phyloP scores from a whole-genome alignment of 1,139 yeast genomes.

The Pichia sp. region DNA sequence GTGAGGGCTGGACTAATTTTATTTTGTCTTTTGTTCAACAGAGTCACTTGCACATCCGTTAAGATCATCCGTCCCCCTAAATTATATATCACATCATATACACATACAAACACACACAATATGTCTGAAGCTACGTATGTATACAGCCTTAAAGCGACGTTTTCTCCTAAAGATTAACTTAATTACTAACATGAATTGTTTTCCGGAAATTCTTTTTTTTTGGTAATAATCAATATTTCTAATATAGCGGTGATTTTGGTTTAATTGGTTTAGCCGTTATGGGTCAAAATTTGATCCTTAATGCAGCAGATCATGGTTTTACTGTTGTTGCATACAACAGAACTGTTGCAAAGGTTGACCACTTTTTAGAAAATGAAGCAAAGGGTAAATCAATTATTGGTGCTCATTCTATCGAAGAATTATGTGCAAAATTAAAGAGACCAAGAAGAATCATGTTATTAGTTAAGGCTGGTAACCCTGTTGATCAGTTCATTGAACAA shows the following conservation, averaged over 20 bases:
- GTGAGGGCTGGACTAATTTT: no score
- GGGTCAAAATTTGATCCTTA: constrained; percentile 98
- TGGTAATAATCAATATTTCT: background rate
- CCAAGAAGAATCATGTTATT: constrained; percentile 93
- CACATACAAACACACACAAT: background rate
- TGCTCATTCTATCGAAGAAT: constrained; percentile 87
- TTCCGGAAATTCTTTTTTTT: no score
- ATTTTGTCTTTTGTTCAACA: no score
- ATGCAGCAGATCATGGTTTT: constrained; percentile 97
- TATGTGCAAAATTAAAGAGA: constrained; percentile 83
- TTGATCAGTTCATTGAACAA: constrained; percentile 84
- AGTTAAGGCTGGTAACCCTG: constrained; percentile 96
- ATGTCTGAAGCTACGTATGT: constrained; percentile 16
- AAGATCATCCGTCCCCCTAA: no score
- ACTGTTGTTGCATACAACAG: constrained; percentile 98
- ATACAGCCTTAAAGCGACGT: background rate
- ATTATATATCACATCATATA: background rate
- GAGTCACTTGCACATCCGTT: no score
- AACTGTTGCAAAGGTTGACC: constrained; percentile 92
- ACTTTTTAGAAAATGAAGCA: constrained; percentile 89
- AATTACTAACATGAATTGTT: background rate
- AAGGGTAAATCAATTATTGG: constrained; percentile 95
- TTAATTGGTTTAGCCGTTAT: constrained; percentile 99
- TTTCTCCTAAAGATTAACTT: background rate
- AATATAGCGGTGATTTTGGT: constrained; percentile 84